phyloP scores from a whole-genome alignment of 2,329 filamentous ascomycete species.

The Alternaria novae-zelandiae region DNA sequence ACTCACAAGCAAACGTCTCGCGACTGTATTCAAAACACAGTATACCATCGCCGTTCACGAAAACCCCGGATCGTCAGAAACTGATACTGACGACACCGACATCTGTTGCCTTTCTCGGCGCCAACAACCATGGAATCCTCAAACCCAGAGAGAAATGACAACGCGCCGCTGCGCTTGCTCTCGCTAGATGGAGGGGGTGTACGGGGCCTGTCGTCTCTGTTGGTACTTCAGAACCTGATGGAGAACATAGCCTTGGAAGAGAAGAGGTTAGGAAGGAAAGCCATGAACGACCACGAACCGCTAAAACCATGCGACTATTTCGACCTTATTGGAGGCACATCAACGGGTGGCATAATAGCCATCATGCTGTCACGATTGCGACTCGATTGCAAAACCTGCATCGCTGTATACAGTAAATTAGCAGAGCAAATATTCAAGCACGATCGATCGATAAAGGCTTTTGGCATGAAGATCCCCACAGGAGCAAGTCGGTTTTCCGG shows the following conservation, averaged over 20 bases:
- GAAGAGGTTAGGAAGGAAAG: slow-evolving; percentile 42
- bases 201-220: slow-evolving; percentile 46
- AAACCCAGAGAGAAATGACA: slow-evolving; percentile 36
- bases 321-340: slow-evolving; percentile 50
- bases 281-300: slow-evolving; percentile 31
- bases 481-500: slow-evolving; percentile 48
- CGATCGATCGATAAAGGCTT: slow-evolving; percentile 43
- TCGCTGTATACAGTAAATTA: slow-evolving; percentile 46
- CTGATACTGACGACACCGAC: neutral
- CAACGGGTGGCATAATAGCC: slow-evolving; percentile 51
- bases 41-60: neutral
- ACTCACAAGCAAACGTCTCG: slow-evolving; percentile 2
- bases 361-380: slow-evolving; percentile 48
- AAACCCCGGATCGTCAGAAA: neutral
- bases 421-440: slow-evolving; percentile 49
- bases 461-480: slow-evolving; percentile 46
- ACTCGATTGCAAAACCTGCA: slow-evolving; percentile 47
- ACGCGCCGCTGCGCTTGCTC: slow-evolving; percentile 42
- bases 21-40: neutral
- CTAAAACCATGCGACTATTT: slow-evolving; percentile 51
- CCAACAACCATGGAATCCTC: slow-evolving; percentile 30
- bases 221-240: slow-evolving; percentile 51
- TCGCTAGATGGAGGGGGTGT: slow-evolving; percentile 51
- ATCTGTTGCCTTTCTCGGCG: neutral
- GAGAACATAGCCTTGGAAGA: slow-evolving; percentile 48